These are phyloP conservation scores for Penicillium glabrum DNA, from an alignment of 2,329 filamentous ascomycete species.

Conservation along the genomic window DNA sequence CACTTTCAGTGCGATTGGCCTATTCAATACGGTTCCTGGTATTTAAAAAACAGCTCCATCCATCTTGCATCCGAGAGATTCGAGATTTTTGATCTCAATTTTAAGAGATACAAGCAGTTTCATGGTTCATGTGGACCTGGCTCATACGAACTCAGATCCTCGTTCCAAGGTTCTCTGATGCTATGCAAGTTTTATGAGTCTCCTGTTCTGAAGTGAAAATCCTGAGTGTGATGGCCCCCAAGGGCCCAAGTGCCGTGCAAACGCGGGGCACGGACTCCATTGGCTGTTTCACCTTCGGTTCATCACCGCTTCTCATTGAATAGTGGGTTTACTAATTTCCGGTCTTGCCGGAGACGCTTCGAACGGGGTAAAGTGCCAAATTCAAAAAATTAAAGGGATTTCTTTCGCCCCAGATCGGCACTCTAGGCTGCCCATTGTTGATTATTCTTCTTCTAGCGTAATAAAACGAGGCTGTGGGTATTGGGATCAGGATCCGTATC, in stretches of 20 bases:
- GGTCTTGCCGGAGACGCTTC: slow-evolving; percentile 15
- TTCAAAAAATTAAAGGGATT: neutral
- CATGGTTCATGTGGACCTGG: neutral
- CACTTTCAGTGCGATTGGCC: slow-evolving; percentile 12
- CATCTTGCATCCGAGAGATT: neutral
- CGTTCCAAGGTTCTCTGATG: neutral
- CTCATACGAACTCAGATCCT: neutral
- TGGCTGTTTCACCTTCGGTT: slow-evolving; percentile 18
- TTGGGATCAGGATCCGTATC: neutral
- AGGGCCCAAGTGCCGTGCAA: slow-evolving; percentile 7
- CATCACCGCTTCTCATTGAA: slow-evolving; percentile 15
- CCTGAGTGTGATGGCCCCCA: neutral
- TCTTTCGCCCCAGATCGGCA: neutral
- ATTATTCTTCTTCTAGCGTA: neutral
- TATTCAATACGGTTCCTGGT: slow-evolving; percentile 14
- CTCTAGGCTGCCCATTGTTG: neutral
- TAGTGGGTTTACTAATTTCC: slow-evolving; percentile 17
- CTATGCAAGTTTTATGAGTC: neutral
- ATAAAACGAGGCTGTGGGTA: neutral
- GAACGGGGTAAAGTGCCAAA: neutral
- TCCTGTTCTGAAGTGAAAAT: neutral
- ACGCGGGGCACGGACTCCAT: slow-evolving; percentile 19
- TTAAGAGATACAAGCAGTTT: neutral
- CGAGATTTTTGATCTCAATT: neutral
- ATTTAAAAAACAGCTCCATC: neutral